Evolutionary conservation across 2,329 filamentous ascomycete genomes (phyloP).

Genomic region (Teratosphaeria pseudoeucalypti): DNA sequence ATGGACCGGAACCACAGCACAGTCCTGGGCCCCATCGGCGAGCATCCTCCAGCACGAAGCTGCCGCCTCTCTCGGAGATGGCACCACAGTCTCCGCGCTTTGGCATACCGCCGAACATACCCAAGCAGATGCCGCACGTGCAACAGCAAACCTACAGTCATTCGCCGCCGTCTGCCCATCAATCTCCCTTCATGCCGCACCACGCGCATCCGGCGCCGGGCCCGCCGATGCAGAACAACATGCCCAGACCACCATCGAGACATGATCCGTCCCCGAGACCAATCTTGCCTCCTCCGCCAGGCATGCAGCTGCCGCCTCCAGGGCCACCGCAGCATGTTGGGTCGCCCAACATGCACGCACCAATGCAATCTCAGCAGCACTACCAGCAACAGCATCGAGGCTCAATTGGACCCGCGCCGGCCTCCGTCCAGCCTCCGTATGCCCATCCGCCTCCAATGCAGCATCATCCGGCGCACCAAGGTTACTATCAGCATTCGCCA

Average conservation of each 20-base stretch:
- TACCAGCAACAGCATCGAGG: conserved; percentile 15
- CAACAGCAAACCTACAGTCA: conserved; percentile 20
- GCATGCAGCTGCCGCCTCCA: conserved; percentile 22
- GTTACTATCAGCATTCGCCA: conserved; percentile 21
- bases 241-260: conserved; percentile 21
- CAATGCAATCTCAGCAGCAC: conserved; percentile 23
- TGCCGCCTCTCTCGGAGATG: conserved; percentile 27
- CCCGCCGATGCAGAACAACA: conserved; percentile 23
- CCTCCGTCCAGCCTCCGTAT: conserved; percentile 5
- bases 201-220: conserved; percentile 21
- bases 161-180: conserved; percentile 24
- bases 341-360: conserved; percentile 20
- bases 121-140: conserved; percentile 18
- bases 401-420: conserved; percentile 12
- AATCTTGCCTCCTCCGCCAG: conserved; percentile 28
- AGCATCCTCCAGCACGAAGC: conserved; percentile 21
- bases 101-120: conserved; percentile 16
- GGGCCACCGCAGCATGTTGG: conserved; percentile 20
- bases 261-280: conserved; percentile 21
- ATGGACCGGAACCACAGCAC: conserved; percentile 25
- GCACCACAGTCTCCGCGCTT: conserved; percentile 24
- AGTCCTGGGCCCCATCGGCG: conserved; percentile 14
- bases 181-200: conserved; percentile 26
- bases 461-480: conserved; percentile 12
- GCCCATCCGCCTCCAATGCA: conserved; percentile 20